Conservation (phyloP, 2,329 filamentous ascomycete species). For the Atkinsonella hypoxylon region DNA sequence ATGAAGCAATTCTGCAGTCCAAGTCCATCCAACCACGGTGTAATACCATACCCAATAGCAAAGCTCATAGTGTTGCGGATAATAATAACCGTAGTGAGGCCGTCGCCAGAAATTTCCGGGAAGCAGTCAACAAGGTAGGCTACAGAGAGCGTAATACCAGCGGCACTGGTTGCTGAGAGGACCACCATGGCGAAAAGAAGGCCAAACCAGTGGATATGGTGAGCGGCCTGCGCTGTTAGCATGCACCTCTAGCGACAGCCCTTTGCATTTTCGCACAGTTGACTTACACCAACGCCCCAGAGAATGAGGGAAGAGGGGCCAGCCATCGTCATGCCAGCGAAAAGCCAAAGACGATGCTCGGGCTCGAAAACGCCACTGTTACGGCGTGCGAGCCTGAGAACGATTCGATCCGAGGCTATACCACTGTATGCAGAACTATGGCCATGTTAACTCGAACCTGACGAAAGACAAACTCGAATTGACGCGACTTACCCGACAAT, state of each 20-base stretch:
- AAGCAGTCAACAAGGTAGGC: conserved; percentile 30
- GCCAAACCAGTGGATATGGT: conserved; percentile 29
- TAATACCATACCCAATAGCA: conserved; percentile 27
- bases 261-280: neutral
- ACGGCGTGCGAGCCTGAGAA: conserved; percentile 25
- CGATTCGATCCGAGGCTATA: conserved; percentile 20
- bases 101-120: conserved; percentile 27
- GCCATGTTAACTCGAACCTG: neutral
- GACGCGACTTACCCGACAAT: conserved; percentile 14
- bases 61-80: conserved; percentile 27
- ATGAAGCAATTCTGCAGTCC: conserved; percentile 32
- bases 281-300: conserved; percentile 21
- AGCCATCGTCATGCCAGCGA: conserved; percentile 19
- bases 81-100: conserved; percentile 27
- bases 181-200: conserved; percentile 28
- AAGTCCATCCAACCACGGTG: conserved; percentile 29
- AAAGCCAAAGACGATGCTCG: conserved; percentile 30
- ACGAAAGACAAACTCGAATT: neutral
- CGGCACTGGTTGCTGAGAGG: conserved; percentile 21
- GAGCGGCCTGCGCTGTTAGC: conserved; percentile 14
- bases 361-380: conserved; percentile 30
- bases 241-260: neutral
- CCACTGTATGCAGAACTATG: conserved; percentile 9
- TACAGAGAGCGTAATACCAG: conserved; percentile 25
- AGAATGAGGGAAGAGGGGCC: conserved; percentile 18